Evolutionary conservation across 345 rosid species (phyloP), one percentile per base, ranked within the genome.

Genomic region (Cochlearia excelsa): DNA sequence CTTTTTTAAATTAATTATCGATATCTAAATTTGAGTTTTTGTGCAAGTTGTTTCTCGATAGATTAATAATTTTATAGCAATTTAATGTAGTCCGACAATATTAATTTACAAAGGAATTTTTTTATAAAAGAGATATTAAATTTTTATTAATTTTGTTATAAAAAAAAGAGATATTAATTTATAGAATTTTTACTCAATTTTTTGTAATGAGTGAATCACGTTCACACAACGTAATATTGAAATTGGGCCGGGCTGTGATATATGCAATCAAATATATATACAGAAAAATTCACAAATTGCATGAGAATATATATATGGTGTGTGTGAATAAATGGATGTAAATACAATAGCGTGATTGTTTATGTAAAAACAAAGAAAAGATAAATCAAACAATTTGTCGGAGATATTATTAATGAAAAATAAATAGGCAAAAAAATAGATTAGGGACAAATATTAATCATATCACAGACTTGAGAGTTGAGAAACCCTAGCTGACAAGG

Each of bases 331-430:
- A 61, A 54, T 47, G 67, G 73, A 47, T 54, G 27, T 5, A 40
- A 69, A 54, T 6, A 61, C 63, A 33, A 61, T 61, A 69, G 67
- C 73, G 73, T 69, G 73, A 69, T 54, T 8, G 5, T 6, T 48
- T 67, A 51, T 43, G 54, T 26, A 46, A 16, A 46, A 54, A 4
- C 2, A 30, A 46, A 28, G 35, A 33, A 33, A 33, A 33, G 5
- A 2, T 54, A 34, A 23, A 67, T 39, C 11, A 54, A 46, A 53
- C 30, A 54, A 61, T 30, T 11, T 54, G 57, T 35, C 16, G 41
- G 57, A 16, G 6, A 54, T 53, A 26, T 28, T n/a, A 33, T 33
- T 16, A 16, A 16, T 16, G 23, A 16, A 16, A 16, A 16, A 16
- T 16, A 16, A 16, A 53, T 68, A 31, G 28, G 45, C 1, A 45